phyloP scores from a whole-genome alignment of 345 rosid species.

The Bruguiera parviflora region DNA sequence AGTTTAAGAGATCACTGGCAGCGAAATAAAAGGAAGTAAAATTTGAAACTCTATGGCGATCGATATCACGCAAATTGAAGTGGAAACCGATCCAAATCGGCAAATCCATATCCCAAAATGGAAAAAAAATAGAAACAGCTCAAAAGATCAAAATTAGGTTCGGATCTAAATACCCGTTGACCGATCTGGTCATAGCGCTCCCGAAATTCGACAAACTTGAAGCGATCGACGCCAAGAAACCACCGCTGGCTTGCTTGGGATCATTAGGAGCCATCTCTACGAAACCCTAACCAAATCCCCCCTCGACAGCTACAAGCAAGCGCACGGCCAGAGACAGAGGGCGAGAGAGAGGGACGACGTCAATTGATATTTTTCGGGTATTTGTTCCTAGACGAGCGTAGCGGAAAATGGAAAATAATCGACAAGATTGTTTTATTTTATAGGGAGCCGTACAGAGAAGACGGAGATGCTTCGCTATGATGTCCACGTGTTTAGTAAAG shows the following conservation, averaged over 20 bases:
- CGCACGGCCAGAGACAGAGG: too few relatives aligned
- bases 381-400: too few relatives aligned
- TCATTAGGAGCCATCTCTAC: constrained; percentile 65
- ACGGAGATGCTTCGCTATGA: neutral
- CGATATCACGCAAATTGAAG: too few relatives aligned
- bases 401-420: neutral
- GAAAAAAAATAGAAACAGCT: neutral
- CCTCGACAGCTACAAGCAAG: neutral
- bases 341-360: neutral
- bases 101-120: too few relatives aligned
- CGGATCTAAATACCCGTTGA: constrained; percentile 67
- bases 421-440: neutral
- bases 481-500: neutral
- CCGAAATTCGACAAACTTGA: constrained; percentile 67
- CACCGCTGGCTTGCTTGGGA: constrained; percentile 55
- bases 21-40: too few relatives aligned
- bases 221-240: constrained; percentile 85
- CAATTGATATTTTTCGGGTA: neutral
- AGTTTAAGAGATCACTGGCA: too few relatives aligned
- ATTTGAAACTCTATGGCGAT: too few relatives aligned
- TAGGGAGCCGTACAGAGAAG: neutral
- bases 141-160: neutral
- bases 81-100: too few relatives aligned
- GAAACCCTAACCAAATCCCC: neutral
- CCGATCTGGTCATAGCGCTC: constrained; percentile 83